Conservation (phyloP, 1,139 yeast genomes). For the Spencermartinsiella ligniputridi region DNA sequence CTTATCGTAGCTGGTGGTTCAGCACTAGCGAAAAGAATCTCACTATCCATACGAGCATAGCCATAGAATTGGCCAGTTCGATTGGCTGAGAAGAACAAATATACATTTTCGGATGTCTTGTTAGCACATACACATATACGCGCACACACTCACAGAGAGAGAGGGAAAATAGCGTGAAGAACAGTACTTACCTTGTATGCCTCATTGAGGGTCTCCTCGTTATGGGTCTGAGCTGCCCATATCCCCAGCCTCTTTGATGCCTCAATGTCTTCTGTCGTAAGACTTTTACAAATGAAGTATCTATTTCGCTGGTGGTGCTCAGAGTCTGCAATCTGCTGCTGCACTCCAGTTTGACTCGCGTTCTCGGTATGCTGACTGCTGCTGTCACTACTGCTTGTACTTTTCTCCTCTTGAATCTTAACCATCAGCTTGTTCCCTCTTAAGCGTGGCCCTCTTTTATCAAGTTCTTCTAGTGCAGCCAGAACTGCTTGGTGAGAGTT, state of each 20-base stretch:
- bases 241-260: slow-evolving; percentile 31
- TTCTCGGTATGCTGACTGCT: not conserved
- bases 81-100: slow-evolving; percentile 40
- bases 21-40: slow-evolving; percentile 16
- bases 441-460: slow-evolving; percentile 28
- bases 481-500: slow-evolving; percentile 27
- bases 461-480: slow-evolving; percentile 29
- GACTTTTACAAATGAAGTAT: slow-evolving; percentile 39
- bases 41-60: slow-evolving; percentile 36
- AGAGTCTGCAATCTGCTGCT: not conserved
- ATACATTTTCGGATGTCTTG: slow-evolving; percentile 31
- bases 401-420: slow-evolving; percentile 15
- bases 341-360: not conserved
- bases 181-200: slow-evolving; percentile 27
- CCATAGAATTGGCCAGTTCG: slow-evolving; percentile 39
- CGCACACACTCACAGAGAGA: not conserved
- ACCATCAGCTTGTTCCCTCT: slow-evolving; percentile 34
- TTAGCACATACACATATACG: slow-evolving; percentile 1
- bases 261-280: slow-evolving; percentile 36
- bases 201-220: slow-evolving; percentile 33
- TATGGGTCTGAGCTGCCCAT: slow-evolving; percentile 41
- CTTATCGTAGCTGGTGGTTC: not conserved
- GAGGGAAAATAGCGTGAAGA: not conserved
- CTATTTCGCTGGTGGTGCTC: slow-evolving; percentile 19
- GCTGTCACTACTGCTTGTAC: not conserved